Base-by-base conservation (phyloP, 176 grass and related monocot genomes). In the Aegilops speltoides region DNA sequence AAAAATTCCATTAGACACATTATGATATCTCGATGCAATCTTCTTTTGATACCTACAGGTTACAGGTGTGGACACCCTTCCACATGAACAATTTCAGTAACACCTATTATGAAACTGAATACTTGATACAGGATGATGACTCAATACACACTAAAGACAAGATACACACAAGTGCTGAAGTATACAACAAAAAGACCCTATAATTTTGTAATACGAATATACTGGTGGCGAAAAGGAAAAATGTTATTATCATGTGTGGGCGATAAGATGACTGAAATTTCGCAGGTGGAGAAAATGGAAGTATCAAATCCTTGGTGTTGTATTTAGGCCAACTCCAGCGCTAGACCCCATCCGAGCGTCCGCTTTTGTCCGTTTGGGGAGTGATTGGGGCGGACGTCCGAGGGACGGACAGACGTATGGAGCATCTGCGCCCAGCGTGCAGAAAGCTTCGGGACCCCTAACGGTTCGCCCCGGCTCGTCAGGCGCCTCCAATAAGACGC, bases 201-300 rank as follows among this genome's bases (percentile, higher is more conserved):
- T 65, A 32, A 54, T 33, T 80, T 65, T 65, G 50, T 74, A 85
- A 69, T 85, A 75, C 77, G 56, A 1, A 46, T 78, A 62, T 6
- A 14, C 12, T 50, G 46, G 14, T 50, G 4, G 14, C 5, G 11
- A 50, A 5, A 16, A 14, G 46, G 14, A 46, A 60, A 67, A 17
- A 62, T 3, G 41, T 11, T 2, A 5, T 26, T 83, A 62, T 3
- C 33, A 14, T 8, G 16, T 38, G 76, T 32, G 16, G 1, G 45
- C 46, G 5, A 23, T 3, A 72, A 61, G 22, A 75, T 74, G 46
- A 60, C 7, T 67, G 29, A 50, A 79, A 38, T 9, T 20, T 40
- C 72, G 76, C 4, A 82, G 10, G n/a, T n/a, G 25, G 31, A 3
- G 41, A 81, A 69, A 78, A 46, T 45, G 52, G 38, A 28, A 6